Base-by-base conservation (phyloP, 306 rosid genomes). In the Geum urbanum region DNA sequence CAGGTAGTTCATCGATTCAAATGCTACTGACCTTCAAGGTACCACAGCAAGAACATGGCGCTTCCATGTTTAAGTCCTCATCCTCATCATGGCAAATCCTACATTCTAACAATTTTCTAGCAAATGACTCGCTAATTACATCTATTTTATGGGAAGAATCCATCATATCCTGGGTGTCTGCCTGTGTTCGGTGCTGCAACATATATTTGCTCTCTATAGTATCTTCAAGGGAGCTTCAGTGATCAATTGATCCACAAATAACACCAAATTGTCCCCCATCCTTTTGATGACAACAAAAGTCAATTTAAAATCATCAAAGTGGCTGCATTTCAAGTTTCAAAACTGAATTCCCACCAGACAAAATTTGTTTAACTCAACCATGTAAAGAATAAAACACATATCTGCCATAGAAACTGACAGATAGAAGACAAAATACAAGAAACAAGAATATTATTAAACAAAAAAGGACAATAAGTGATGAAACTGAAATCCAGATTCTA, bases 11-110 rank as follows among this genome's bases (percentile, higher is more conserved):
- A 37, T 43, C 20, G 54, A 6, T 15, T 70, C 55, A 71, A 57
- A 7, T 62, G 71, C 5, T 60, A 52, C 76, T 59, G 54, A 83
- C 97, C 97, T 92, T 92, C 82, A 92, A 86, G 81, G 91, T 92
- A 51, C 96, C 98, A 74, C 78, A 46, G 78, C 96, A 92, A 78
- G 92, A 86, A 80, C 96, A 92, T 5, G 98, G 98, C 65, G 87
- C 59, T 48, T 92, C 96, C 96, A 89, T 87, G 71, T 84, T 89
- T n/a, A 87, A 80, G 5, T 81, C 89, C 39, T 74, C 86, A 54
- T 86, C 96, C 57, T 89, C 98, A 74, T 87, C 92, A 4, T 89
- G 98, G 82, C 96, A 92, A 68, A 92, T 92, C 78, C 91, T 82
- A 72, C 96, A 92, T 66, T 89, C 81, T 68, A 55, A 88, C 69